Percentiles rank a stretch among this genome's conserved stretches.
Conservation (phyloP, 1,139 yeast genomes). For the Yarrowia galli region DNA sequence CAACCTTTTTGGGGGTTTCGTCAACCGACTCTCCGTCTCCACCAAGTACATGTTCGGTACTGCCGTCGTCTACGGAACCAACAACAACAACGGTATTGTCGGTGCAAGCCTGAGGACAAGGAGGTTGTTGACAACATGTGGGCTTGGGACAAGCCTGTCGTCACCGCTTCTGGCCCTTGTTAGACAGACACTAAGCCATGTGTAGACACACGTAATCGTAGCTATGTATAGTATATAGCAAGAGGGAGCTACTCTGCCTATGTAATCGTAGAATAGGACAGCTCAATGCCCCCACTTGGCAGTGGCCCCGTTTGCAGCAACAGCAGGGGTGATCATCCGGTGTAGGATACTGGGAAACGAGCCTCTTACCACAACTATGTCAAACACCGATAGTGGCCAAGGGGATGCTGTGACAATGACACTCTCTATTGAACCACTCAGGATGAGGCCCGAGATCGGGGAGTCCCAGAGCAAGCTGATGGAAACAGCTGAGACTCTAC, state of each 20-base stretch:
- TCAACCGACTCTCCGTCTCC: constrained; percentile 91
- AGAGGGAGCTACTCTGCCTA: background rate
- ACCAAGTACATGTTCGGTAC: constrained; percentile 94
- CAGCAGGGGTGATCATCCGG: no score
- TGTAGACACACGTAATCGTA: background rate
- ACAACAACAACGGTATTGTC: constrained; percentile 96
- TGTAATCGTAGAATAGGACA: no score
- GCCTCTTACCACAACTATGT: no score
- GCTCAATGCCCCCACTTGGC: no score
- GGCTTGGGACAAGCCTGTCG: constrained; percentile 86
- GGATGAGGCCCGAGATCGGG: background rate
- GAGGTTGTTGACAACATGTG: constrained; percentile 75
- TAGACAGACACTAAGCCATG: background rate
- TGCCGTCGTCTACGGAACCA: constrained; percentile 95
- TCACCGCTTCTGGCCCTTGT: constrained; percentile 57
- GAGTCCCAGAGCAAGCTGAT: constrained; percentile 8
- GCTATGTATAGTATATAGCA: background rate
- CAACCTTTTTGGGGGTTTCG: constrained; percentile 98
- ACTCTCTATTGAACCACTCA: background rate
- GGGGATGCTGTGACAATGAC: background rate
- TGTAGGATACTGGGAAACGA: no score
- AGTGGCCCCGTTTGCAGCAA: background rate
- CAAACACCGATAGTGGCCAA: no score
- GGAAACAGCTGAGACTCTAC: background rate
- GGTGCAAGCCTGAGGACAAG: constrained; percentile 80